Evolutionary conservation across 768 basidiomycete genomes (phyloP), one percentile per base, ranked within the genome.

Genomic region (Hericium alpestre): DNA sequence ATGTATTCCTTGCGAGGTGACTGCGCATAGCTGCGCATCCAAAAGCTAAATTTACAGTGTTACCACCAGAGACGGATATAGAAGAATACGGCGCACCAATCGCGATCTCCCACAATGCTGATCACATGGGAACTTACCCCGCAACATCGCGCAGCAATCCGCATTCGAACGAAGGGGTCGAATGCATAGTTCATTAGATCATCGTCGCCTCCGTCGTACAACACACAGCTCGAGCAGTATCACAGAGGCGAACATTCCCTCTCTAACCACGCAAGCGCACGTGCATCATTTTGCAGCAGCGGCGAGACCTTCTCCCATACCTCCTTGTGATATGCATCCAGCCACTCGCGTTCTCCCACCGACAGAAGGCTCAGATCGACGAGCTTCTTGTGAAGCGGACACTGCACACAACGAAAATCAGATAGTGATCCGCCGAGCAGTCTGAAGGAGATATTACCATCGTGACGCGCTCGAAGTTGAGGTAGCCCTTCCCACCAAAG

Each of bases 331-430:
- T 99, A 97, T 2, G 67, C 73, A 64, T 97, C 82, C 59, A 97
- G 59, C 95, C 95, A 98, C 53, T 69, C 72, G 62, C 74, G 79
- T 72, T 98, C 93, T n/a, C 78, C 72, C 16, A 65, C 74, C 9
- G 78, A 78, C 40, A 98, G 66, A 39, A 98, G 66, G 25, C 2
- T 4, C 25, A 25, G 25, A 25, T 25, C 25, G 1, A 67, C 67
- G 8, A 98, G 78, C 58, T 83, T 92, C 60, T 83, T 89, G 61
- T 94, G 88, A 16, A 97, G 91, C 0, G 95, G 95, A 61, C 83
- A 90, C 87, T 76, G 56, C 49, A 60, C 10, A 3, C 20, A 23
- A 2, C 32, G 50, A 46, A 22, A 47, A 18, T 53, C 9, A 56
- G 55, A 43, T 64, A 53, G n/a, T n/a, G 25, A 23, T 15, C 32